Evolutionary conservation across 331 rosid genomes (phyloP).

Genomic region (Rhamnella rubrinervis): DNA sequence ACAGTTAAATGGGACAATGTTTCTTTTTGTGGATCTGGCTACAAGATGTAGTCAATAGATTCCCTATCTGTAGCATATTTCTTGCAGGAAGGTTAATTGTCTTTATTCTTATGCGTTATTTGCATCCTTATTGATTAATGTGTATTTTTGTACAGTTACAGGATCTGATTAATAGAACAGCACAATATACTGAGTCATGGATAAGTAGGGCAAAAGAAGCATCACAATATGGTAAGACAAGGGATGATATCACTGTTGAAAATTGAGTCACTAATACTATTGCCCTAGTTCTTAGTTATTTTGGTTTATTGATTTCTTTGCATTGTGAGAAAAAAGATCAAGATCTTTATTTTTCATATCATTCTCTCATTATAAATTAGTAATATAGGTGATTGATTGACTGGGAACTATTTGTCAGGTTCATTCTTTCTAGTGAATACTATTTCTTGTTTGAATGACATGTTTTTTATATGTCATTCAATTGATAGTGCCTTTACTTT

Average conservation of each 20-base stretch:
- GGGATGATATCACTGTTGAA: neutral
- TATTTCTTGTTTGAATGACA: neutral
- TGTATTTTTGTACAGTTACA: conserved; percentile 50
- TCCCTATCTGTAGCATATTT: no score
- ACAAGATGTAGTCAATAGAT: no score
- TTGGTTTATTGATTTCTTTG: neutral
- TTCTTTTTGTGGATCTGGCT: neutral
- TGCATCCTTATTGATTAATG: conserved; percentile 10
- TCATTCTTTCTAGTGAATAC: neutral
- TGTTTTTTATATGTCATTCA: neutral
- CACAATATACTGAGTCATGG: conserved; percentile 72
- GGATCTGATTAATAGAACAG: conserved; percentile 55
- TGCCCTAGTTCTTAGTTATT: neutral
- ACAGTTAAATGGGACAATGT: neutral
- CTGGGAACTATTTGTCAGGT: neutral
- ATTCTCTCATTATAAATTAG: neutral
- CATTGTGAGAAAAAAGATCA: neutral
- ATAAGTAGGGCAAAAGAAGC: conserved; percentile 68
- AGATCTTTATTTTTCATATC: neutral
- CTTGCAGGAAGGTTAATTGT: neutral
- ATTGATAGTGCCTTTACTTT: neutral
- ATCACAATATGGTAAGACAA: conserved; percentile 62
- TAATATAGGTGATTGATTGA: neutral
- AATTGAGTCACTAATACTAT: no score
- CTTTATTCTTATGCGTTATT: conserved; percentile 6